Conservation (phyloP, 495 filamentous ascomycete genomes). For the Penicillium antarcticum region DNA sequence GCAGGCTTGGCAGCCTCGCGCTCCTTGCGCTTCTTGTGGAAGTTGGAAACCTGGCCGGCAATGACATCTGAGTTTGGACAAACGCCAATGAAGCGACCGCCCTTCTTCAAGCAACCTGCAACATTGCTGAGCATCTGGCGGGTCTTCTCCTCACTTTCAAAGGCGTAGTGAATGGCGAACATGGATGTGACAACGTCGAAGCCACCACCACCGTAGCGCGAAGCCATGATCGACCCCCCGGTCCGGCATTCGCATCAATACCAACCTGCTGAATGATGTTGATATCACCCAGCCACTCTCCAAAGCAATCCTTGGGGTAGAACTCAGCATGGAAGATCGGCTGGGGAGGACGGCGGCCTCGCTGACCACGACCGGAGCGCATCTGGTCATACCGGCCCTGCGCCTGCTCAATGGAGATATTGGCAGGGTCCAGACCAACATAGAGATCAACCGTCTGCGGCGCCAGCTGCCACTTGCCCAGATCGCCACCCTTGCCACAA, state of each 20-base stretch:
- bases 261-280: constrained; percentile 78
- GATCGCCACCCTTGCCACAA: constrained; percentile 93
- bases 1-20: constrained; percentile 29
- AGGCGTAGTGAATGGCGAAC: constrained; percentile 99
- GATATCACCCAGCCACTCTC: constrained; percentile 72
- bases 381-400: constrained; percentile 76
- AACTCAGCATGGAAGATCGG: constrained; percentile 80
- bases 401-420: constrained; percentile 87
- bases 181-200: constrained; percentile 98
- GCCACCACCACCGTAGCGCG: constrained; percentile 64
- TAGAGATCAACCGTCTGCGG: constrained; percentile 84
- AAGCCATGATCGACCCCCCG: constrained; percentile 49
- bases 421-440: constrained; percentile 88
- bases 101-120: constrained; percentile 82
- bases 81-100: constrained; percentile 86
- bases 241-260: constrained; percentile 66
- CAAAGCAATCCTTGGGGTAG: constrained; percentile 84
- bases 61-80: constrained; percentile 94
- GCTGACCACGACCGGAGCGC: constrained; percentile 54
- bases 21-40: constrained; percentile 58
- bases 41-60: constrained; percentile 57
- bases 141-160: constrained; percentile 85
- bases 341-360: constrained; percentile 54
- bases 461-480: constrained; percentile 91
- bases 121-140: constrained; percentile 93